A percentile compares a stretch with the other conserved stretches of the same genome.
phyloP scores from a whole-genome alignment of 2,329 filamentous ascomycete species.

The Sporothrix globosa region DNA sequence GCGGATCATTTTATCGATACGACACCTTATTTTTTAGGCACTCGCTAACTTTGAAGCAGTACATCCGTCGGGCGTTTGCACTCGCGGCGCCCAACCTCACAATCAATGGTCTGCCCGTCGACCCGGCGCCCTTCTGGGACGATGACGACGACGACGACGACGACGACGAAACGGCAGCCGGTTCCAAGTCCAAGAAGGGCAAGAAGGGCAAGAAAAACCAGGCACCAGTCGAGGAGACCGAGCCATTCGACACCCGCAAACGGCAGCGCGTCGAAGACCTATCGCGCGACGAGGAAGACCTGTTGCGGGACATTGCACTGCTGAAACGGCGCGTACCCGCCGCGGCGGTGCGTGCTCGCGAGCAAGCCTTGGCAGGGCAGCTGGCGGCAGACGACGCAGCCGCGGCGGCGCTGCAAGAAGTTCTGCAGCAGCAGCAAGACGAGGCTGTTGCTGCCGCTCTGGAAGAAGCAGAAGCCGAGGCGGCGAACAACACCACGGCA shows the following conservation, averaged over 20 bases:
- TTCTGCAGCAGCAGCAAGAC: constrained; percentile 45
- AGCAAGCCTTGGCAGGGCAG: constrained; percentile 46
- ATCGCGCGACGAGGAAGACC: constrained; percentile 64
- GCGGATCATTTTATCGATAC: neutral
- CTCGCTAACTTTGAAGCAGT: constrained; percentile 47
- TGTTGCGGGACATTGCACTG: constrained; percentile 64
- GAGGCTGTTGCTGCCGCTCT: constrained; percentile 40
- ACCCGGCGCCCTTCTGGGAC: constrained; percentile 41
- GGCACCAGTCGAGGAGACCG: constrained; percentile 51
- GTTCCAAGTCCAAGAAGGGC: neutral
- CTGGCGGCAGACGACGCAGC: constrained; percentile 53
- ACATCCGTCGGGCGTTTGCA: constrained; percentile 63
- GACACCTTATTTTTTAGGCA: neutral
- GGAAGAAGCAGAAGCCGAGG: constrained; percentile 30
- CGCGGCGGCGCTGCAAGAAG: constrained; percentile 39
- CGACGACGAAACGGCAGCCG: neutral
- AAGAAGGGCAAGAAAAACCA: constrained; percentile 19
- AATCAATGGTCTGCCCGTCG: constrained; percentile 63
- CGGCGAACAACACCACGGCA: neutral
- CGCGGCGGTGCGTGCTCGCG: constrained; percentile 49
- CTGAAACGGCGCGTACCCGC: constrained; percentile 60
- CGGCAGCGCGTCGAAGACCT: constrained; percentile 63
- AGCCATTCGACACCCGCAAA: constrained; percentile 63
- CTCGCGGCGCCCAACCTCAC: constrained; percentile 62
- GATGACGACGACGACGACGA: constrained; percentile 19